phyloP scores from a whole-genome alignment of 306 rosid species.

The Dryas drummondii region DNA sequence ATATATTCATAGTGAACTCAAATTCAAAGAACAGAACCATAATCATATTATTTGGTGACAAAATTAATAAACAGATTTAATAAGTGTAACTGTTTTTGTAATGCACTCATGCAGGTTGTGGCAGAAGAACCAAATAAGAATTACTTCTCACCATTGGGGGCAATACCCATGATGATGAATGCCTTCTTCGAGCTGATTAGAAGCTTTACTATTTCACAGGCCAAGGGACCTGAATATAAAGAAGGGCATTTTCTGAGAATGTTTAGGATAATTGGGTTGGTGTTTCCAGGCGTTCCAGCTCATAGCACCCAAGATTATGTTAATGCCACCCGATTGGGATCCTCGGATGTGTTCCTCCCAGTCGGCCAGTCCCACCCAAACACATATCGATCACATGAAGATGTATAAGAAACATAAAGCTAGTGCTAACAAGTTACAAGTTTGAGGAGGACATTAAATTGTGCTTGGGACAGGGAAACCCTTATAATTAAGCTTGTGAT shows the following conservation, averaged over 20 bases:
- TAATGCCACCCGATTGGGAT: conserved; percentile 57
- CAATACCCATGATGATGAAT: conserved; percentile 41
- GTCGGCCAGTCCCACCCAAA: neutral
- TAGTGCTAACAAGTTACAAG: too few relatives aligned
- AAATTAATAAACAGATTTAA: too few relatives aligned
- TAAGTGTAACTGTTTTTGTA: too few relatives aligned
- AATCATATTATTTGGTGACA: too few relatives aligned
- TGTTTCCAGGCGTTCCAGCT: conserved; percentile 52
- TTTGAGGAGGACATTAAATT: too few relatives aligned
- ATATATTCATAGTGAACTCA: too few relatives aligned
- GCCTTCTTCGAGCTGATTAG: conserved; percentile 55
- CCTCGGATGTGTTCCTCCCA: conserved; percentile 13
- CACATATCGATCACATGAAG: neutral
- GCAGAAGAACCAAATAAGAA: conserved; percentile 64
- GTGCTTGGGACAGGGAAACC: too few relatives aligned
- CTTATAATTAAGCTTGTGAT: too few relatives aligned
- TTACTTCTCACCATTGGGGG: conserved; percentile 41
- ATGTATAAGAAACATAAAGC: neutral
- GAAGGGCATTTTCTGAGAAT: conserved; percentile 47
- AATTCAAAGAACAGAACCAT: too few relatives aligned
- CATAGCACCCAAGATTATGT: conserved; percentile 70
- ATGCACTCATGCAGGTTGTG: conserved; percentile 37
- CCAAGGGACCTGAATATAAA: conserved; percentile 42
- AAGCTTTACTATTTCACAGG: conserved; percentile 52
- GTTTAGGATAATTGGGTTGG: conserved; percentile 52